Conservation (phyloP, 2,329 filamentous ascomycete genomes). For the Ophiostoma australiae region DNA sequence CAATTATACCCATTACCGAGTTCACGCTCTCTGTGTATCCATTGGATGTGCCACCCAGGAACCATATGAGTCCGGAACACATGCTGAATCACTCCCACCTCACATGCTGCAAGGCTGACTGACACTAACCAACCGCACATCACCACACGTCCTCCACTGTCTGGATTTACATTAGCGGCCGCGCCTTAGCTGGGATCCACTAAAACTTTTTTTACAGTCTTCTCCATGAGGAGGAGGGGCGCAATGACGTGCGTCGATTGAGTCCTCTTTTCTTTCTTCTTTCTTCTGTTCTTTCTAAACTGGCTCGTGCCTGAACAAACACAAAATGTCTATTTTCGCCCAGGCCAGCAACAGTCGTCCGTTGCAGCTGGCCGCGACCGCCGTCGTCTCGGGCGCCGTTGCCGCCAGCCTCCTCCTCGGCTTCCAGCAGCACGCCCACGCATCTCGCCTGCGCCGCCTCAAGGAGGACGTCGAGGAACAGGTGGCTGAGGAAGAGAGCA, state of each 20-base stretch:
- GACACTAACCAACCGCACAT: neutral
- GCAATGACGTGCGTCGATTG: conserved; percentile 12
- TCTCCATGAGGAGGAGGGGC: conserved; percentile 5
- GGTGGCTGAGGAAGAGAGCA: conserved; percentile 30
- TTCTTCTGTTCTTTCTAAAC: neutral
- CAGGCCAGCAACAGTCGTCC: conserved; percentile 44
- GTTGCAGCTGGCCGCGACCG: conserved; percentile 65
- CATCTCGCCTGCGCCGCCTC: conserved; percentile 50
- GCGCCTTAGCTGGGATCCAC: conserved; percentile 16
- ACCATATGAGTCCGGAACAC: too few species aligned
- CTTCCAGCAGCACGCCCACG: conserved; percentile 55
- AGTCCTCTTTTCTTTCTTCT: neutral
- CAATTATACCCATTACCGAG: too few species aligned
- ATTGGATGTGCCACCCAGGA: too few species aligned
- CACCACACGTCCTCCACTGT: neutral
- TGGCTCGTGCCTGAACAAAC: neutral
- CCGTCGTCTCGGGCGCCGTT: conserved; percentile 58
- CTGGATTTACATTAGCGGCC: conserved; percentile 19
- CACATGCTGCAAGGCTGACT: conserved; percentile 16
- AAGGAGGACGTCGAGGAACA: conserved; percentile 52
- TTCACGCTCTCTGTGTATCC: too few species aligned
- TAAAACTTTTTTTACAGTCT: conserved; percentile 11
- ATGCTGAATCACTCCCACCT: neutral
- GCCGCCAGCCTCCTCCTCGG: conserved; percentile 58
- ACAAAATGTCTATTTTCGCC: conserved; percentile 38